phyloP scores from a whole-genome alignment of 108 stramenopile species.

The Chaetoceros muelleri region DNA sequence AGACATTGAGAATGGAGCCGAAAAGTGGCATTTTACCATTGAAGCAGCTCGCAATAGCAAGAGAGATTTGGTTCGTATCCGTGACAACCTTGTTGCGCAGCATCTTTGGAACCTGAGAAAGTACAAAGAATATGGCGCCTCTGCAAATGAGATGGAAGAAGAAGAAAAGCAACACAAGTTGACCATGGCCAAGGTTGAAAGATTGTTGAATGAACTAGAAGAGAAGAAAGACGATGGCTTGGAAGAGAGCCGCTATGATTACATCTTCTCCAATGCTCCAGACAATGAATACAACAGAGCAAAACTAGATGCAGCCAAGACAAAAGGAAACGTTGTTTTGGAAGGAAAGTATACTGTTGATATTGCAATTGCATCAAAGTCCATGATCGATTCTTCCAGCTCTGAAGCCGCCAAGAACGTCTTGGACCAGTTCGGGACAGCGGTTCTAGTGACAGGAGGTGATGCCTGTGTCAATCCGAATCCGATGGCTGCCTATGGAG shows the following conservation, averaged over 20 bases:
- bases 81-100: conserved; percentile 7
- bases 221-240: neutral
- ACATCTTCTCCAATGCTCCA: conserved; percentile 25
- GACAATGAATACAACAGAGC: conserved; percentile 15
- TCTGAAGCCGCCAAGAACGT: neutral
- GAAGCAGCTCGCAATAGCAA: conserved; percentile 10
- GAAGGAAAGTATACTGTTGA: conserved; percentile 20
- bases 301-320: conserved; percentile 9
- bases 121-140: neutral
- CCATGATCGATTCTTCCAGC: conserved; percentile 1
- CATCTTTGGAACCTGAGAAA: neutral
- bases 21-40: conserved; percentile 19
- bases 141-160: conserved; percentile 4
- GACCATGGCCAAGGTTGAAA: conserved; percentile 1
- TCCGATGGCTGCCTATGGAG: conserved; percentile 23
- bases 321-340: conserved; percentile 14
- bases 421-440: conserved; percentile 7
- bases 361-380: conserved; percentile 15
- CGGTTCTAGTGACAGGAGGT: conserved; percentile 15
- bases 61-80: conserved; percentile 12
- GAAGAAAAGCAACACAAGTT: neutral
- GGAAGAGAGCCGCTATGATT: conserved; percentile 13
- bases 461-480: conserved; percentile 25
- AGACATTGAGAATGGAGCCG: conserved; percentile 15
- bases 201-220: conserved; percentile 3